phyloP scores from a whole-genome alignment of 768 basidiomycete genomes.

The Suillus sp. region DNA sequence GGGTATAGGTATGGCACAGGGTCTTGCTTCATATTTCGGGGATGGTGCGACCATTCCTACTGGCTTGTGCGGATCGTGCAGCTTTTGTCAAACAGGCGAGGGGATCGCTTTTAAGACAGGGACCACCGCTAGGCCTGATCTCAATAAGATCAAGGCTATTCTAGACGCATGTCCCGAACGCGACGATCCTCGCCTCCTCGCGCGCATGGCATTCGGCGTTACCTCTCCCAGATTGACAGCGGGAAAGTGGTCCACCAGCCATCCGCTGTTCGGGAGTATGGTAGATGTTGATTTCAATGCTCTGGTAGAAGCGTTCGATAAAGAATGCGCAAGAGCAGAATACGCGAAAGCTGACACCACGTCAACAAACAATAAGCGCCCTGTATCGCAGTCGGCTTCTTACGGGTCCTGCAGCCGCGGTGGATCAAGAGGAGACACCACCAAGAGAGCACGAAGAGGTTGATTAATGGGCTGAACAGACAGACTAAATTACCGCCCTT shows the following conservation, averaged over 20 bases:
- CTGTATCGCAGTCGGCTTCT: conserved; percentile 6
- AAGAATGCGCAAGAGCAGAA: conserved; percentile 40
- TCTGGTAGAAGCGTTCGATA: conserved; percentile 44
- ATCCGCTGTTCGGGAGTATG: conserved; percentile 49
- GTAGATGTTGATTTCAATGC: conserved; percentile 41
- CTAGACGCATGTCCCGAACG: conserved; percentile 46
- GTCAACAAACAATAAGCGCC: conserved; percentile 18
- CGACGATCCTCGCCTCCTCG: conserved; percentile 51
- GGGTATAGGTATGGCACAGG: conserved; percentile 42
- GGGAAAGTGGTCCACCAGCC: conserved; percentile 41
- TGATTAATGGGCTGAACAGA: not conserved
- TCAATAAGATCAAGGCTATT: conserved; percentile 37
- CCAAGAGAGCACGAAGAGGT: conserved; percentile 13
- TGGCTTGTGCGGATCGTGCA: conserved; percentile 45
- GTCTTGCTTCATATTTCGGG: conserved; percentile 47
- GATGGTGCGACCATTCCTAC: conserved; percentile 42
- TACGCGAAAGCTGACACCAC: conserved; percentile 27
- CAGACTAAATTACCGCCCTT: not conserved
- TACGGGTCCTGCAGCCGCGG: not conserved
- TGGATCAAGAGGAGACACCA: conserved; percentile 6
- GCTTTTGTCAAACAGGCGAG: conserved; percentile 42
- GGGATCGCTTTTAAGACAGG: conserved; percentile 34
- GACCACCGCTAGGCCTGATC: conserved; percentile 27
- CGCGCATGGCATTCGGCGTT: conserved; percentile 53
- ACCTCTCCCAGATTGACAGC: conserved; percentile 46